Evolutionary conservation across 2,329 filamentous ascomycete species (phyloP), one percentile per base, ranked within the genome.

Genomic region (Fusarium sp.): DNA sequence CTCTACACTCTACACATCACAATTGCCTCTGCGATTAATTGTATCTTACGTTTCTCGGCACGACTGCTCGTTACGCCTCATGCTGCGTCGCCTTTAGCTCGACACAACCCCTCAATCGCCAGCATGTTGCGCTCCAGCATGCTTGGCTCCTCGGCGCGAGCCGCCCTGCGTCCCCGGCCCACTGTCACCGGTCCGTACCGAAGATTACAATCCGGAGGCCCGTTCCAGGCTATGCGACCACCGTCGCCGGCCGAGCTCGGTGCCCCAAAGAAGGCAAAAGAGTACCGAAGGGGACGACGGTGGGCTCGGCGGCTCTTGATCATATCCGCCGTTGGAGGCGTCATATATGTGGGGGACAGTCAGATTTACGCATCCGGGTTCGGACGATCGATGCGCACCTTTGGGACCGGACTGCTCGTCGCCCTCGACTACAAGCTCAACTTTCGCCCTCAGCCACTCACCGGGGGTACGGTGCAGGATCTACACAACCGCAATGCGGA

Each of bases 371-470:
- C 93, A 55, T 90, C 92, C 1, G 91, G 92, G 11, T 81, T 97
- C 25, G 88, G 86, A 36, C 91, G 96, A 61, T 95, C 92, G 23
- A 79, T 91, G 42, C 90, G 91, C 42, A 97, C 96, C 0, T 97
- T 98, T 78, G 85, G 86, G 40, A 88, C 88, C 3, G 95, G 93
- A 7, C 82, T 97, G 10, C 77, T 94, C 49, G 91, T 97, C 14
- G 95, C 94, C 1, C 76, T 94, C 23, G 96, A 99, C 82, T 98
- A 99, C 84, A 98, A 97, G 82, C 84, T 98, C 79, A 98, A 99
- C 81, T 99, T 99, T 80, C 88, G 93, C 6, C 86, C 92, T 6
- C 83, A 93, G 70, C 94, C 95, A 6, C 86, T 90, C 60, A 86
- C 90, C 54, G 93, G 90, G 23, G 88, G 90, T 55, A 90, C 89